These are phyloP conservation scores for Paramyrothecium roridum DNA, from an alignment of 2,329 filamentous ascomycete species.

Conservation along the genomic window DNA sequence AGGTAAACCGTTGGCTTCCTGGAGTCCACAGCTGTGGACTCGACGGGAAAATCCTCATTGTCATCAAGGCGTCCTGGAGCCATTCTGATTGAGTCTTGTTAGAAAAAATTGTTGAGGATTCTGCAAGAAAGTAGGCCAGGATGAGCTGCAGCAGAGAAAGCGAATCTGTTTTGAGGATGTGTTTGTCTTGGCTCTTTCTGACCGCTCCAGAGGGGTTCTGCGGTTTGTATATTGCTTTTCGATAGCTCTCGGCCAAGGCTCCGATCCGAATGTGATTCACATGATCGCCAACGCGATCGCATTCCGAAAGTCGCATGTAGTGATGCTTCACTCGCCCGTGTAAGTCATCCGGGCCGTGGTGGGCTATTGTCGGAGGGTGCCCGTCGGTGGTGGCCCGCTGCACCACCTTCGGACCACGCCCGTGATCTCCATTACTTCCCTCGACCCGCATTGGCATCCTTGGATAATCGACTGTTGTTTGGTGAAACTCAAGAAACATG, in stretches of 20 bases:
- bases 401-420: background rate
- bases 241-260: no score
- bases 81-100: background rate
- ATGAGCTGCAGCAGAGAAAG: no score
- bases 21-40: background rate
- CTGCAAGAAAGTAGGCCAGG: no score
- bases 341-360: background rate
- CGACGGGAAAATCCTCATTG: background rate
- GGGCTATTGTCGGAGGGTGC: background rate
- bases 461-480: no score
- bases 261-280: background rate
- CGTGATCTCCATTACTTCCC: background rate
- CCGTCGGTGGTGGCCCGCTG: background rate
- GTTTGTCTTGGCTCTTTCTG: background rate
- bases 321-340: background rate
- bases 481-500: no score
- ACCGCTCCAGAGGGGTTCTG: background rate
- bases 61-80: background rate
- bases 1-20: conserved; percentile 35
- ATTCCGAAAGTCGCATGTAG: background rate
- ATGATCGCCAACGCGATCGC: background rate
- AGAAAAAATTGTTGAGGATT: no score
- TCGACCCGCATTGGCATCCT: no score
- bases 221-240: no score
- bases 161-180: background rate